A percentile compares a stretch with the other conserved stretches of the same genome.
Conservation (phyloP, 2,329 filamentous ascomycete genomes). For the Neofusicoccum sp. region DNA sequence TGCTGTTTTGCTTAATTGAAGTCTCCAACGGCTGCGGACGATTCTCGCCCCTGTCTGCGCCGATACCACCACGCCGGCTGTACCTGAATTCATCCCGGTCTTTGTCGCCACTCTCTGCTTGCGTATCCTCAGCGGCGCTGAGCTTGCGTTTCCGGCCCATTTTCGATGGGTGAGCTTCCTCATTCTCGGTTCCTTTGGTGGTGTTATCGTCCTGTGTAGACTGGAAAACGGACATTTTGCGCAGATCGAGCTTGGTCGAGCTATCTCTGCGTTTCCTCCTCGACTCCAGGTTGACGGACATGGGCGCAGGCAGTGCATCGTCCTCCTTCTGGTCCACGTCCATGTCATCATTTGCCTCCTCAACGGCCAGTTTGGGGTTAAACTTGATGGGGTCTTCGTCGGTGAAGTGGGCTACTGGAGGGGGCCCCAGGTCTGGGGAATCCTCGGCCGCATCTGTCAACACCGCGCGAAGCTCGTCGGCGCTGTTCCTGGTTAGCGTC, state of each 20-base stretch:
- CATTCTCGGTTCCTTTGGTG: slow-evolving; percentile 28
- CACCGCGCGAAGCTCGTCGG: slow-evolving; percentile 56
- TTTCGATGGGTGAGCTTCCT: slow-evolving; percentile 33
- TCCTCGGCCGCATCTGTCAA: slow-evolving; percentile 57
- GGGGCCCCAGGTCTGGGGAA: slow-evolving; percentile 67
- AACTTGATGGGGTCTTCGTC: slow-evolving; percentile 49
- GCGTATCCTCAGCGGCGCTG: slow-evolving; percentile 33
- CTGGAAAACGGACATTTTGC: slow-evolving; percentile 44
- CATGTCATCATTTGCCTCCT: slow-evolving; percentile 21
- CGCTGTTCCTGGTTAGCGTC: slow-evolving; percentile 41
- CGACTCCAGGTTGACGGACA: slow-evolving; percentile 52
- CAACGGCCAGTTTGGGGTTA: slow-evolving; percentile 30
- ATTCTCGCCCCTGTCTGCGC: slow-evolving; percentile 1
- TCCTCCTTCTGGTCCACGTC: slow-evolving; percentile 30
- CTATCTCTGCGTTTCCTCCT: slow-evolving; percentile 54
- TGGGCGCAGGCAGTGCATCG: slow-evolving; percentile 36
- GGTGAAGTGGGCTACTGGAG: slow-evolving; percentile 54
- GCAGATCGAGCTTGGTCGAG: slow-evolving; percentile 42
- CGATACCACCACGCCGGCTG: slow-evolving; percentile 31
- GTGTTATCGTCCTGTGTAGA: slow-evolving; percentile 36
- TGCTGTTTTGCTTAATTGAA: neutral
- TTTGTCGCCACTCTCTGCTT: slow-evolving; percentile 13
- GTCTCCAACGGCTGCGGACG: neutral
- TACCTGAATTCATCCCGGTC: slow-evolving; percentile 46
- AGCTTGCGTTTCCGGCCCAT: slow-evolving; percentile 59